These are phyloP conservation scores for Pogostemon cablin DNA, from an alignment of 257 asterid species.

Conservation along the genomic window DNA sequence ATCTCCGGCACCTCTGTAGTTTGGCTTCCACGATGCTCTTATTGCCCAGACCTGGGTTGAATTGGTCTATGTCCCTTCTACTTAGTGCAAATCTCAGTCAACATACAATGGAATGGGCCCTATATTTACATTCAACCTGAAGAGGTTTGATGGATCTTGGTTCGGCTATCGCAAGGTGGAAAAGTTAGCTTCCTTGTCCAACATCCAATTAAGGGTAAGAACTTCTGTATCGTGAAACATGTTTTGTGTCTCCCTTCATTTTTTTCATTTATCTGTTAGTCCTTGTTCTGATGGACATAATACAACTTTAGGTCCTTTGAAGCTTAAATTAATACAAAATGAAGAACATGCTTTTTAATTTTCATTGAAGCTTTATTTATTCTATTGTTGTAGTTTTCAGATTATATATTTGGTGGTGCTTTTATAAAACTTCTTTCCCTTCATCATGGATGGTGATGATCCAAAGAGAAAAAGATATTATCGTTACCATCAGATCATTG, in stretches of 20 bases:
- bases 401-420: no score
- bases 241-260: conserved; percentile 12
- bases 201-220: conserved; percentile 88
- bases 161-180: conserved; percentile 91
- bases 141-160: conserved; percentile 89
- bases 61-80: no score
- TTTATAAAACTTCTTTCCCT: background rate
- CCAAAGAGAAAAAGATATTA: background rate
- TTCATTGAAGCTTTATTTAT: no score
- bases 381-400: no score
- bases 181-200: conserved; percentile 78
- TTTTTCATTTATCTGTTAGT: background rate
- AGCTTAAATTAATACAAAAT: background rate
- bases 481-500: background rate
- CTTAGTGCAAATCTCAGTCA: no score
- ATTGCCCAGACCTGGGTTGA: conserved; percentile 24
- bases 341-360: no score
- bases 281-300: background rate
- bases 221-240: conserved; percentile 18
- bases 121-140: conserved; percentile 74
- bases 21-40: conserved; percentile 35
- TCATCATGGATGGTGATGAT: conserved; percentile 11
- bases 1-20: conserved; percentile 63
- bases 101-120: conserved; percentile 60
- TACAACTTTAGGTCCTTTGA: background rate